phyloP scores from a whole-genome alignment of 1,284 basidiomycete genomes.

The Sporisorium sorghi region DNA sequence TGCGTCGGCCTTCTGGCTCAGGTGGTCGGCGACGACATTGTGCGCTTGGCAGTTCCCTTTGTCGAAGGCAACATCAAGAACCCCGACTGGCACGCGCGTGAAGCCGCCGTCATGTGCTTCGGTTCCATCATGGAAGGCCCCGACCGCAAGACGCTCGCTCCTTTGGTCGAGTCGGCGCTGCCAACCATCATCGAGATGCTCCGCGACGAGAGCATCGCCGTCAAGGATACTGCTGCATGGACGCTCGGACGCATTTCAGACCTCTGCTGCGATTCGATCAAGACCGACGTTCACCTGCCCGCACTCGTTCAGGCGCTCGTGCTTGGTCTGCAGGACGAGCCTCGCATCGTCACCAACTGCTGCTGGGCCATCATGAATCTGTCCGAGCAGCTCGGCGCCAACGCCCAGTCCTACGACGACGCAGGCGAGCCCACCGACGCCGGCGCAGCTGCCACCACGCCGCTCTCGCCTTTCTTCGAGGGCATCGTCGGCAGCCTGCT shows the following conservation, averaged over 20 bases:
- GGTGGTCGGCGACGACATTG: slow-evolving; percentile 90
- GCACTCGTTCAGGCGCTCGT: slow-evolving; percentile 86
- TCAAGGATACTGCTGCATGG: slow-evolving; percentile 98
- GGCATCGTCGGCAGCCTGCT: slow-evolving; percentile 71
- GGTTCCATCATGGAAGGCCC: slow-evolving; percentile 97
- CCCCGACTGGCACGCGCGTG: slow-evolving; percentile 90
- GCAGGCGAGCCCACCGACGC: slow-evolving; percentile 74
- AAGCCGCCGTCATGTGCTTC: slow-evolving; percentile 98
- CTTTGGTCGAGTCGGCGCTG: slow-evolving; percentile 92
- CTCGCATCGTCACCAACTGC: slow-evolving; percentile 90
- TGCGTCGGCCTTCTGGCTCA: slow-evolving; percentile 89
- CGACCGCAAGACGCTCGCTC: slow-evolving; percentile 84
- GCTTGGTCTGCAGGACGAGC: slow-evolving; percentile 81
- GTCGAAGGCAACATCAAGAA: slow-evolving; percentile 95
- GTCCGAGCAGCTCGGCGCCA: slow-evolving; percentile 62
- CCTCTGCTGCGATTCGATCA: slow-evolving; percentile 85
- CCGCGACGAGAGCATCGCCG: slow-evolving; percentile 83
- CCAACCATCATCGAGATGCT: slow-evolving; percentile 96
- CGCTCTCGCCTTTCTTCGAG: slow-evolving; percentile 90
- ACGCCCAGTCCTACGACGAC: slow-evolving; percentile 50
- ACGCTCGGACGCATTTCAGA: slow-evolving; percentile 96
- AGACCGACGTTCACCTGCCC: slow-evolving; percentile 88
- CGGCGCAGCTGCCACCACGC: slow-evolving; percentile 70
- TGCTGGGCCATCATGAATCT: slow-evolving; percentile 98
- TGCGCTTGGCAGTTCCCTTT: slow-evolving; percentile 93